These are phyloP conservation scores for Fraxinus anomala DNA, from an alignment of 257 asterid genomes.

Conservation along the genomic window DNA sequence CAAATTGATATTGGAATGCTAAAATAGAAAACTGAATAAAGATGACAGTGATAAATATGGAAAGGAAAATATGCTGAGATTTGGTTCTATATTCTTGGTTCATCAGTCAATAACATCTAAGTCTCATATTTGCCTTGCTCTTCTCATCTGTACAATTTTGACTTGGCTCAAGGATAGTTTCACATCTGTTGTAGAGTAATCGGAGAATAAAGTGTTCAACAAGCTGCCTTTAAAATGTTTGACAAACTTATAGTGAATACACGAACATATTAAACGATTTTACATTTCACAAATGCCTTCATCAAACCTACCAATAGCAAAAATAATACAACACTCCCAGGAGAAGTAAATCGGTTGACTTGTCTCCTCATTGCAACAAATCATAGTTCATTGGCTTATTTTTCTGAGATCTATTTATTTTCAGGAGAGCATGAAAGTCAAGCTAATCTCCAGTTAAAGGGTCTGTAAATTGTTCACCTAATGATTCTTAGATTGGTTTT, in stretches of 20 bases:
- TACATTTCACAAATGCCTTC: no score
- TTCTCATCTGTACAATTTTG: constrained; percentile 58
- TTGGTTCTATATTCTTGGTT: no score
- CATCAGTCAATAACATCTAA: neutral
- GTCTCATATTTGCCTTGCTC: constrained; percentile 36
- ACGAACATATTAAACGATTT: neutral
- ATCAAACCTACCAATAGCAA: no score
- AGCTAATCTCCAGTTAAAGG: neutral
- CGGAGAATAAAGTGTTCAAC: neutral
- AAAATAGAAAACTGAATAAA: no score
- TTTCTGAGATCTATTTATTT: neutral
- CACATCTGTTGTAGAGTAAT: constrained; percentile 48
- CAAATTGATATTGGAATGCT: no score
- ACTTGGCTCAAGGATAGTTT: constrained; percentile 68
- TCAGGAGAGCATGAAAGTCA: neutral
- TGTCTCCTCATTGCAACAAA: neutral
- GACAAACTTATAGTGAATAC: neutral
- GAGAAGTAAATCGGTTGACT: no score
- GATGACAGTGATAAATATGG: no score
- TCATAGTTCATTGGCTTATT: no score
- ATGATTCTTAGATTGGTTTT: neutral
- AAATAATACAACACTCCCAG: no score
- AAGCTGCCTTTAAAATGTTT: no score
- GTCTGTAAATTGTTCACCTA: neutral
- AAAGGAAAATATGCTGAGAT: no score